These are phyloP conservation scores for Allomyces macrogynus DNA, from an alignment of 192 early-diverging fungal species.

Conservation along the genomic window DNA sequence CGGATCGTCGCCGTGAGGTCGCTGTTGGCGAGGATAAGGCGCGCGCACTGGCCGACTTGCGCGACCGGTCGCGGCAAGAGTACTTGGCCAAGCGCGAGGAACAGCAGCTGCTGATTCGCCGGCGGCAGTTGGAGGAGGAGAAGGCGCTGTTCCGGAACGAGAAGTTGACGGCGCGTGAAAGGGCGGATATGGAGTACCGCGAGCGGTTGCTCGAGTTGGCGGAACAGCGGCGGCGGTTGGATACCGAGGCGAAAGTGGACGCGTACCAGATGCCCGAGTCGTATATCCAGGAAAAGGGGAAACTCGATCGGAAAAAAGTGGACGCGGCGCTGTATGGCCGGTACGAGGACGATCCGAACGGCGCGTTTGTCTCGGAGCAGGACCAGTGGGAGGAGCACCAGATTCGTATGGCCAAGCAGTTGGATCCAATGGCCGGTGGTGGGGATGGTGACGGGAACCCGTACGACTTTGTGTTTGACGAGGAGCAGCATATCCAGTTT, in stretches of 20 bases:
- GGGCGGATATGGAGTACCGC: constrained; percentile 56
- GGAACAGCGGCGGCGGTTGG: constrained; percentile 57
- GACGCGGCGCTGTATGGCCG: constrained; percentile 66
- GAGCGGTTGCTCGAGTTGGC: constrained; percentile 67
- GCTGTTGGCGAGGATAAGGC: constrained; percentile 43
- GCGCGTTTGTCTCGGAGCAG: constrained; percentile 60
- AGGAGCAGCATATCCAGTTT: constrained; percentile 70
- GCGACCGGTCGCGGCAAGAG: constrained; percentile 69
- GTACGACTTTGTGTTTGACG: constrained; percentile 90
- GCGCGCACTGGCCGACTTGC: constrained; percentile 51
- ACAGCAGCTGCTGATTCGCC: constrained; percentile 50
- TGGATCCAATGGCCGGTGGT: constrained; percentile 15
- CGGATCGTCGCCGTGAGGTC: constrained; percentile 41
- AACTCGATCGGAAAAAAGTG: constrained; percentile 87
- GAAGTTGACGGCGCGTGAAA: constrained; percentile 57
- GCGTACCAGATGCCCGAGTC: constrained; percentile 79
- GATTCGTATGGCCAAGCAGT: constrained; percentile 30
- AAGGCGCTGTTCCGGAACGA: constrained; percentile 55
- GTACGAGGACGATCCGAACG: constrained; percentile 59
- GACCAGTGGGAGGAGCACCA: constrained; percentile 84
- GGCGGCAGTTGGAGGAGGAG: constrained; percentile 68
- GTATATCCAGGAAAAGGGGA: constrained; percentile 95
- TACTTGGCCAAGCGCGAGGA: constrained; percentile 77
- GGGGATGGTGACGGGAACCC: constrained; percentile 36
- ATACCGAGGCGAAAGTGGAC: constrained; percentile 41